phyloP scores from a whole-genome alignment of 495 filamentous ascomycete genomes.

The Bathelium albidoporum region DNA sequence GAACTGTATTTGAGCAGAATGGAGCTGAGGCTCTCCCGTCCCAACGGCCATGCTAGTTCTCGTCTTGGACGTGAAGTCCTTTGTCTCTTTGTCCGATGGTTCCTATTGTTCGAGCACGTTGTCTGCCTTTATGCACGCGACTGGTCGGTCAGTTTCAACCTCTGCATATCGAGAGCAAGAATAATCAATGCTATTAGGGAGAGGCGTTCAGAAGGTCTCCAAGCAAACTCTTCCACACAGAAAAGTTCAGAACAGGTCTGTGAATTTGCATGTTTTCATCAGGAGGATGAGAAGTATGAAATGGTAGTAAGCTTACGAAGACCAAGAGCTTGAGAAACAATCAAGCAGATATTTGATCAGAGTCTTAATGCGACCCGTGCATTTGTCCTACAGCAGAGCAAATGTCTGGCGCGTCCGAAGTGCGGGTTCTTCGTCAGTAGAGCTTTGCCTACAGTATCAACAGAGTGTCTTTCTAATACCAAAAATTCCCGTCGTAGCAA shows the following conservation, averaged over 20 bases:
- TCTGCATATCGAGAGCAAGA: not conserved
- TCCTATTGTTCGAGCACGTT: too few relatives aligned
- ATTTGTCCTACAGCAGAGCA: too few relatives aligned
- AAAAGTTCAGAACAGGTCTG: constrained; percentile 26
- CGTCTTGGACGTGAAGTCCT: too few relatives aligned
- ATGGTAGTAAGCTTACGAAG: not conserved
- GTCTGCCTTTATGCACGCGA: not conserved
- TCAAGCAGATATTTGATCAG: too few relatives aligned
- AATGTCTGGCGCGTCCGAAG: not conserved
- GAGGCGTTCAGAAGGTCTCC: constrained; percentile 21
- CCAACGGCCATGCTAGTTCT: too few relatives aligned
- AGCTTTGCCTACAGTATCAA: not conserved
- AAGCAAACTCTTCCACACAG: constrained; percentile 22
- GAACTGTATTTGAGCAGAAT: too few relatives aligned
- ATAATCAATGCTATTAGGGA: not conserved
- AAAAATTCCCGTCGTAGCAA: too few relatives aligned
- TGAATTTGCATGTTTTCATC: constrained; percentile 20
- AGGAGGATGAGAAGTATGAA: not conserved
- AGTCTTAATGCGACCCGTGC: too few relatives aligned
- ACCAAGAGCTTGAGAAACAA: too few relatives aligned
- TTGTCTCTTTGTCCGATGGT: too few relatives aligned
- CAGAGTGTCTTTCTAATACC: too few relatives aligned
- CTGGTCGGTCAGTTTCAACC: not conserved
- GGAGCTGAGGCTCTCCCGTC: too few relatives aligned
- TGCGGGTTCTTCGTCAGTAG: not conserved